Evolutionary conservation across 2,329 filamentous ascomycete species (phyloP).

Genomic region (Leptographium lundbergii): DNA sequence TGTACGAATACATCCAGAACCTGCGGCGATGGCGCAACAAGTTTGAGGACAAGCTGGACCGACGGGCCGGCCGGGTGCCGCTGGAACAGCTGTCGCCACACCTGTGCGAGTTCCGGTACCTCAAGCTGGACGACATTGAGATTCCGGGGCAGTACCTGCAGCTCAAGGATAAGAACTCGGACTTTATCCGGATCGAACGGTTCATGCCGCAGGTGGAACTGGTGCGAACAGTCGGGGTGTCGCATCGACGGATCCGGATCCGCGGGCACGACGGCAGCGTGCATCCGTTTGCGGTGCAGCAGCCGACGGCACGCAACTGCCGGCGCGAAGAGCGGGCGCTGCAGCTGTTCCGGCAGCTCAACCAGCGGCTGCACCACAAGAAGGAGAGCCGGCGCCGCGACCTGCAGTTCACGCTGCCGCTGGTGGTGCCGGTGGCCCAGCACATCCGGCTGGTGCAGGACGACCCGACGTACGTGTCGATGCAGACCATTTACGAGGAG

Average conservation of each 20-base stretch:
- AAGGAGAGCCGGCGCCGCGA: conserved; percentile 93
- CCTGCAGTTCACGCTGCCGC: conserved; percentile 85
- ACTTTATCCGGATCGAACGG: conserved; percentile 93
- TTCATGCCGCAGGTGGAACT: conserved; percentile 93
- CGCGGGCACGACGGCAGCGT: conserved; percentile 93
- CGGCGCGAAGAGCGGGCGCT: conserved; percentile 88
- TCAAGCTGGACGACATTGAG: conserved; percentile 97
- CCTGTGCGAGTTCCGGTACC: conserved; percentile 91
- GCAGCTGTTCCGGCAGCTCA: conserved; percentile 95
- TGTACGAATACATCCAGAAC: conserved; percentile 98
- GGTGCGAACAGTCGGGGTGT: conserved; percentile 79
- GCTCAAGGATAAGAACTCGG: conserved; percentile 97
- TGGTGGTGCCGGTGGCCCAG: conserved; percentile 91
- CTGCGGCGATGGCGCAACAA: conserved; percentile 92
- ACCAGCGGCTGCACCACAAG: conserved; percentile 78
- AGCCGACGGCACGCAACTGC: conserved; percentile 85
- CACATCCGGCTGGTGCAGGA: conserved; percentile 94
- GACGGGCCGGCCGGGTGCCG: conserved; percentile 57
- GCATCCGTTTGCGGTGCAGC: conserved; percentile 94
- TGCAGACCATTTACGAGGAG: conserved; percentile 94
- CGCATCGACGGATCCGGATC: conserved; percentile 87
- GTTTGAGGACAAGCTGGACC: conserved; percentile 94
- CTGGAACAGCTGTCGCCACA: conserved; percentile 82
- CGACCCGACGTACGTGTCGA: conserved; percentile 82
- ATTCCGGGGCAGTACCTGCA: conserved; percentile 93